Percentiles rank a stretch among this genome's conserved stretches.
Evolutionary conservation across 1,139 yeast species (phyloP).

Genomic region (Cylindricascospora bacillispora): DNA sequence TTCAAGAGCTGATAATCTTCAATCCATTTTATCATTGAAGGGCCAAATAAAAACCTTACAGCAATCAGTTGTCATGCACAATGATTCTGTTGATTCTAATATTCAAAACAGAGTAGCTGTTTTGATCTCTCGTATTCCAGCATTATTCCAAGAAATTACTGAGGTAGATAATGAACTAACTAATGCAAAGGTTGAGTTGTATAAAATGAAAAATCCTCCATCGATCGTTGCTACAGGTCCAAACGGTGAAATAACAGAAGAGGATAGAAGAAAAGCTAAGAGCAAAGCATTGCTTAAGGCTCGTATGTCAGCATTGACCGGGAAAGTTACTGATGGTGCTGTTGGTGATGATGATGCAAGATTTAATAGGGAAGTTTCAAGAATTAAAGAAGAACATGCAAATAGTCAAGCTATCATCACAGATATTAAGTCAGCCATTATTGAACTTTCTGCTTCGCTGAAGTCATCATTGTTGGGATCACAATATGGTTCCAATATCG

Average conservation of each 20-base stretch:
- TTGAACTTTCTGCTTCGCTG: conserved; percentile 56
- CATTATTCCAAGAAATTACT: conserved; percentile 47
- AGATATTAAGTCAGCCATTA: conserved; percentile 66
- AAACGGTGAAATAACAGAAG: conserved; percentile 70
- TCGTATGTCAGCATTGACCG: conserved; percentile 87
- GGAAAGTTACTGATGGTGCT: conserved; percentile 38
- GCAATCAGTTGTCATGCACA: conserved; percentile 16
- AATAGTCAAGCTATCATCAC: conserved; percentile 45
- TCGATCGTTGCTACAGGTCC: conserved; percentile 74
- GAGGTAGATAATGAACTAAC: conserved; percentile 57
- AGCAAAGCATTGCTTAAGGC: conserved; percentile 67
- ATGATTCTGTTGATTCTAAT: conserved; percentile 23
- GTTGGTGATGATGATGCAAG: conserved; percentile 38
- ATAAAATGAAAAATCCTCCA: conserved; percentile 53
- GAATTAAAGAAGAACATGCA: conserved; percentile 42
- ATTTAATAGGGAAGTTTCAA: conserved; percentile 42
- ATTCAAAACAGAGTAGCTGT: conserved; percentile 25
- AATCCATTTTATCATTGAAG: conserved; percentile 54
- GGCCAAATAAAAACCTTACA: conserved; percentile 36
- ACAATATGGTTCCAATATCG: conserved; percentile 28
- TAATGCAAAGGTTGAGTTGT: conserved; percentile 50
- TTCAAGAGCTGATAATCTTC: conserved; percentile 22
- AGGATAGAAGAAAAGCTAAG: conserved; percentile 66
- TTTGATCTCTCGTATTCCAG: conserved; percentile 60
- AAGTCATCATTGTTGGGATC: conserved; percentile 32